Evolutionary conservation across 768 basidiomycete genomes (phyloP), one percentile per base, ranked within the genome.

Genomic region (Lentinus tigrinus): DNA sequence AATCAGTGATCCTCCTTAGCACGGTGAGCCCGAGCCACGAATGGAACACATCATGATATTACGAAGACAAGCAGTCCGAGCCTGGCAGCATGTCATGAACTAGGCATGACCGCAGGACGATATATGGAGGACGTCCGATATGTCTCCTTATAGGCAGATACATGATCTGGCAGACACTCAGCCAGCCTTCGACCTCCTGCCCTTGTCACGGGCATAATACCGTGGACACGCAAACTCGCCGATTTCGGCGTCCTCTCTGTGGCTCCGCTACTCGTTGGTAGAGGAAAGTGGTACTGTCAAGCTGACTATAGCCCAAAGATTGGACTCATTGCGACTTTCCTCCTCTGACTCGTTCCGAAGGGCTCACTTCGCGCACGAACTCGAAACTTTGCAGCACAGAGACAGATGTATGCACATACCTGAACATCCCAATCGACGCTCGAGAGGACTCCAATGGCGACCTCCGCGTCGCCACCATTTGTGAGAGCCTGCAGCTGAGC

Each of bases 391-490:
- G 19, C 7, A 21, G 17, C 17, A 17, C 40, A 42, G 17, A n/a
- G 16, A 42, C 38, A 10, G n/a, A 39, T 3, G 38, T 24, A 6
- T 11, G 21, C 3, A 26, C 43, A 26, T 53, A 86, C 88, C 78
- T 86, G 78, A 31, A 91, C 81, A 73, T 89, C 83, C 88, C 88
- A 91, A 48, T 78, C 79, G 9, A 87, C 85, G 56, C 80, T 84
- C 38, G 77, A 71, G 16, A 91, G 74, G 1, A 91, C 78, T 34
- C 73, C 71, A n/a, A 84, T 74, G 4, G 88, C 81, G 1, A 83
- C 81, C 1, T 86, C 85, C 28, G 80, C 78, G 66, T 88, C 87
- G 13, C 77, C 79, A 14, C 79, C 81, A 47, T 83, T 79, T 0
- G 84, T 86, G 54, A 89, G 72, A 60, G 82, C 80, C 40, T 80